Conservation (phyloP, 78 protist genomes). For the Speleostelium caveatum region DNA sequence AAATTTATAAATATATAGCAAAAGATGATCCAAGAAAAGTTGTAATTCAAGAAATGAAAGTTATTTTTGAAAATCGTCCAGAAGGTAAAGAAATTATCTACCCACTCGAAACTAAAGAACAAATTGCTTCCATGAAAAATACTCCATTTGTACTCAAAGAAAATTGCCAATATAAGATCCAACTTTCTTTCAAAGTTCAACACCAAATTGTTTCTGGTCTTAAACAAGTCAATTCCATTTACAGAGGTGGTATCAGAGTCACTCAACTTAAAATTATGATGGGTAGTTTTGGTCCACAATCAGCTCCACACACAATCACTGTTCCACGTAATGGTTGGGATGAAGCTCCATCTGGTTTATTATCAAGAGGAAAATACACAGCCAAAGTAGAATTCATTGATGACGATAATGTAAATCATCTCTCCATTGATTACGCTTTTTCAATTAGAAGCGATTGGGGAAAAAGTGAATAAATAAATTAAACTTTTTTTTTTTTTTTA, state of each 20-base stretch:
- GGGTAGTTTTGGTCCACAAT: constrained; percentile 89
- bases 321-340: constrained; percentile 70
- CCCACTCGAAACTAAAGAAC: constrained; percentile 47
- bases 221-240: constrained; percentile 79
- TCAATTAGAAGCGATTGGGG: too few relatives aligned
- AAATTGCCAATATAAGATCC: constrained; percentile 75
- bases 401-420: constrained; percentile 83
- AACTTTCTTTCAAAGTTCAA: constrained; percentile 81
- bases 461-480: too few relatives aligned
- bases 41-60: constrained; percentile 75
- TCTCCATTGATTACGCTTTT: constrained; percentile 85
- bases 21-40: constrained; percentile 80
- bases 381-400: constrained; percentile 87
- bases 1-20: constrained; percentile 43
- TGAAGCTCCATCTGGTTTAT: constrained; percentile 90
- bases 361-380: constrained; percentile 89
- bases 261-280: constrained; percentile 81
- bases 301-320: constrained; percentile 33
- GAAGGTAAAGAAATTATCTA: constrained; percentile 72
- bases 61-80: constrained; percentile 71
- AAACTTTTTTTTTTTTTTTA: too few relatives aligned
- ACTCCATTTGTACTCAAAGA: constrained; percentile 86
- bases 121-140: constrained; percentile 59
- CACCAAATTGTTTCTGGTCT: constrained; percentile 92
- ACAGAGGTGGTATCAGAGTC: constrained; percentile 84